A percentile compares a stretch with the other conserved stretches of the same genome.
Evolutionary conservation across 208 protist genomes (phyloP).

Genomic region (Acanthamoeba sp.): DNA sequence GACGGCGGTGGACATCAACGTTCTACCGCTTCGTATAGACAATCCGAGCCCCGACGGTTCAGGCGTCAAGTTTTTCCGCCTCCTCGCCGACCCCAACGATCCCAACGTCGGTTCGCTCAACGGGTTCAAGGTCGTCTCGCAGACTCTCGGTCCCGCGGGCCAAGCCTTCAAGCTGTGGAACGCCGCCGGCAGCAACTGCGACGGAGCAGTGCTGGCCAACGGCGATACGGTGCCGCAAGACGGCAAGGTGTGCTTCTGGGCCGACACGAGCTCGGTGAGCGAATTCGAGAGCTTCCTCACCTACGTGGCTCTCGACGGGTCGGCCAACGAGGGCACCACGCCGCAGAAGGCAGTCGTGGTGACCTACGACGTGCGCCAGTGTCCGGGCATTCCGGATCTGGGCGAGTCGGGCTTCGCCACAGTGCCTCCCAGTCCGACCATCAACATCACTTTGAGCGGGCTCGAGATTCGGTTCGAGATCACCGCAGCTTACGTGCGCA

Average conservation of each 20-base stretch:
- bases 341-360: neutral
- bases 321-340: neutral
- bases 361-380: slow-evolving; percentile 47
- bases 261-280: neutral
- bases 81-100: neutral
- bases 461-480: slow-evolving; percentile 50
- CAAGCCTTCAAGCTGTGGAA: slow-evolving; percentile 25
- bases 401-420: neutral
- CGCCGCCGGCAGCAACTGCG: neutral
- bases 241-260: slow-evolving; percentile 54
- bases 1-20: neutral
- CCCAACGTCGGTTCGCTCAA: neutral
- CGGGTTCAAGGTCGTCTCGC: neutral
- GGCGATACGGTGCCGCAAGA: neutral
- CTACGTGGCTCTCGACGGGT: slow-evolving; percentile 5
- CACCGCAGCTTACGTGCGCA: slow-evolving; percentile 17
- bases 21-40: neutral
- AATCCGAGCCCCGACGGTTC: neutral
- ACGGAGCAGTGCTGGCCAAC: neutral
- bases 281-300: slow-evolving; percentile 27
- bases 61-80: neutral
- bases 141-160: neutral
- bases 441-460: neutral
- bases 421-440: neutral
- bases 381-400: slow-evolving; percentile 26